A percentile compares a stretch with the other conserved stretches of the same genome.
Evolutionary conservation across 345 rosid genomes (phyloP).

Genomic region (Eucalyptus grandis): DNA sequence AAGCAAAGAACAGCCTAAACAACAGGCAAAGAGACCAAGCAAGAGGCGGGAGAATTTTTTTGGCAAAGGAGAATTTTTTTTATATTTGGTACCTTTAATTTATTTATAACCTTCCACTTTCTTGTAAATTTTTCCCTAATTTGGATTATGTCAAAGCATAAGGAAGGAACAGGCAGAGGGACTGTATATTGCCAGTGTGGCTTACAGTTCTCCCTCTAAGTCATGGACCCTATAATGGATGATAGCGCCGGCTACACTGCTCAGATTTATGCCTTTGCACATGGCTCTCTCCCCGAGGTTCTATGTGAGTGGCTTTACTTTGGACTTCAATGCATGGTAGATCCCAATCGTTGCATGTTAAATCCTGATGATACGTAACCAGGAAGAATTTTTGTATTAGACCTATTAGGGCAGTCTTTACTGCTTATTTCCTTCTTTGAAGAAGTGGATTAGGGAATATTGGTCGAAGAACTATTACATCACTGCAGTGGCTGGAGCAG

Average conservation of each 20-base stretch:
- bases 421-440: neutral
- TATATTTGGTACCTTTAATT: neutral
- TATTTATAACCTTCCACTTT: neutral
- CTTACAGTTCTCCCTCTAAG: constrained; percentile 31
- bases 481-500: constrained; percentile 84
- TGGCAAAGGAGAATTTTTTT: no score
- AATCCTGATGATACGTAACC: neutral
- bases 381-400: neutral
- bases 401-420: neutral
- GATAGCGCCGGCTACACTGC: constrained; percentile 66
- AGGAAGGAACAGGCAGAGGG: constrained; percentile 56
- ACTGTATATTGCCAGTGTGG: constrained; percentile 60
- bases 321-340: neutral
- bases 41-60: no score
- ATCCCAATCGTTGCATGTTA: neutral
- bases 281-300: constrained; percentile 69
- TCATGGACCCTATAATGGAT: constrained; percentile 93
- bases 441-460: constrained; percentile 93
- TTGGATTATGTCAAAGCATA: constrained; percentile 63
- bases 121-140: constrained; percentile 59
- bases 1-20: no score
- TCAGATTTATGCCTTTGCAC: constrained; percentile 73
- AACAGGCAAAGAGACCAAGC: no score
- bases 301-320: neutral
- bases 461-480: constrained; percentile 88